These are phyloP conservation scores for Furcasterigmium sp. DNA, from an alignment of 2,329 filamentous ascomycete genomes.

Conservation along the genomic window DNA sequence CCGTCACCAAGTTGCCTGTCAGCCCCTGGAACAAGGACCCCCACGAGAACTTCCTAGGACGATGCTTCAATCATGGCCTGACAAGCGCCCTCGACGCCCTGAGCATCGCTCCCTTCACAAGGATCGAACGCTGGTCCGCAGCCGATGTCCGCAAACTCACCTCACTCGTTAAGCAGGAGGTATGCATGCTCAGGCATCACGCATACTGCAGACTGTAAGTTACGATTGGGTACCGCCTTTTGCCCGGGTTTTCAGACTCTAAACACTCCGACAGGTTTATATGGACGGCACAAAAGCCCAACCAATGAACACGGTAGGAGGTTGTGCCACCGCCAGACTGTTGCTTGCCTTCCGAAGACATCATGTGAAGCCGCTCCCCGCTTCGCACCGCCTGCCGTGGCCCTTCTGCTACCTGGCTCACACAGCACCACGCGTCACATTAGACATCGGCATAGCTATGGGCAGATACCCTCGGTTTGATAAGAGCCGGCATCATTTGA, in stretches of 20 bases:
- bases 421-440: too few species aligned
- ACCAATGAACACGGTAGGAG: conserved; percentile 7
- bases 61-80: conserved; percentile 80
- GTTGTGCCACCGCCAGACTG: background rate
- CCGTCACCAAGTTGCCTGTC: conserved; percentile 63
- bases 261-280: conserved; percentile 6
- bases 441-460: background rate
- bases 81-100: conserved; percentile 68
- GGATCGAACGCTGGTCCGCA: conserved; percentile 51
- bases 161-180: conserved; percentile 59
- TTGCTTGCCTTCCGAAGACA: too few species aligned
- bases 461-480: background rate
- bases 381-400: conserved; percentile 7
- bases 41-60: conserved; percentile 62
- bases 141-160: conserved; percentile 61
- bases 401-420: background rate
- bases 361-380: too few species aligned
- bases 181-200: conserved; percentile 62
- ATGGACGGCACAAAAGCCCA: conserved; percentile 14
- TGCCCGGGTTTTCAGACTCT: background rate
- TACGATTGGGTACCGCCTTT: too few species aligned
- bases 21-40: conserved; percentile 67
- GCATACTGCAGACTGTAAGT: conserved; percentile 76
- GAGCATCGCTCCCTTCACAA: conserved; percentile 67
- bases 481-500: background rate